Percentiles rank a stretch among this genome's conserved stretches.
Conservation (phyloP, 31 red algal species). For the Endocladia muricata region DNA sequence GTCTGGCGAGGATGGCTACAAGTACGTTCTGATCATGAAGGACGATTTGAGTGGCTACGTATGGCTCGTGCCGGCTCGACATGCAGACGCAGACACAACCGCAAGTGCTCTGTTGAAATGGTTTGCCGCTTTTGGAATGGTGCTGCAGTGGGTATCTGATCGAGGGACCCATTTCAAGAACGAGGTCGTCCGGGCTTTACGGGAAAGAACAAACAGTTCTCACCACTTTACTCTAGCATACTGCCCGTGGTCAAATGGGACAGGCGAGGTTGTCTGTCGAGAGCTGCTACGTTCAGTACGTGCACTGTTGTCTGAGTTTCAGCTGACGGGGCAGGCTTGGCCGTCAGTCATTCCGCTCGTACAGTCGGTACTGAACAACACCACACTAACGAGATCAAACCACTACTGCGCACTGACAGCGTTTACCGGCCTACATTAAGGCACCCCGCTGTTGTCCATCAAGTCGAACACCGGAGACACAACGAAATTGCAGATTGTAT, state of each 20-base stretch:
- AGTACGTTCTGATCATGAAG: too few relatives aligned
- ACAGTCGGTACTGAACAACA: neutral
- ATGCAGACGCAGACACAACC: neutral
- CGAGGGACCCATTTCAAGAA: neutral
- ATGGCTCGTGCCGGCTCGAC: too few relatives aligned
- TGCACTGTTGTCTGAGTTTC: neutral
- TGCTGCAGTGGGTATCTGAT: neutral
- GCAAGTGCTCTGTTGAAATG: neutral
- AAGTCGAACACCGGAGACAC: neutral
- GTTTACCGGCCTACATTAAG: neutral
- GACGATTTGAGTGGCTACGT: too few relatives aligned
- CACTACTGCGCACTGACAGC: neutral
- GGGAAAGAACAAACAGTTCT: neutral
- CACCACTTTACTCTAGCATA: constrained; percentile 8
- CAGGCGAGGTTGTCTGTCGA: neutral
- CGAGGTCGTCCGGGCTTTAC: neutral
- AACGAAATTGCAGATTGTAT: neutral
- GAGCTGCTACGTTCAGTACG: neutral
- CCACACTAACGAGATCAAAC: neutral
- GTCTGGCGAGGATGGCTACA: too few relatives aligned
- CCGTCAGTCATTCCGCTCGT: neutral
- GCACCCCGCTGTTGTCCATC: neutral
- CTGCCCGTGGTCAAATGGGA: neutral
- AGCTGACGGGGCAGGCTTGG: neutral
- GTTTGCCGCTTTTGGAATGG: neutral